Evolutionary conservation across 2,329 filamentous ascomycete species (phyloP).

Genomic region (Aspergillus quadrilineatus): DNA sequence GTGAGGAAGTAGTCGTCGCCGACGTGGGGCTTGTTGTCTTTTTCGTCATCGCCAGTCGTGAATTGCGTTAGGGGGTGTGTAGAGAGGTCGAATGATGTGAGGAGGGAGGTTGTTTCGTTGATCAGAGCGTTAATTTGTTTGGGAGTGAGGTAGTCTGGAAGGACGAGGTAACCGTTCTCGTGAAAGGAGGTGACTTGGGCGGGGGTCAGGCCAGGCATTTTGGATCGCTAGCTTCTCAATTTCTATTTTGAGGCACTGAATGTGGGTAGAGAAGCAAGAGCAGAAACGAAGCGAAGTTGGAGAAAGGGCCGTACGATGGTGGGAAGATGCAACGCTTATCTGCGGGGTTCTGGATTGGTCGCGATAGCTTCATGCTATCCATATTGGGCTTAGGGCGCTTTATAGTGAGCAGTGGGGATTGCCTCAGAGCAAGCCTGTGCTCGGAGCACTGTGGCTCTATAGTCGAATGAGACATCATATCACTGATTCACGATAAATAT

Average conservation of each 20-base stretch:
- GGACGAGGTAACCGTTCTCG: constrained; percentile 83
- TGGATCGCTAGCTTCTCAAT: neutral
- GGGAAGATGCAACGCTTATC: neutral
- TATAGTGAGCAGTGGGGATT: neutral
- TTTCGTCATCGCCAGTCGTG: constrained; percentile 72
- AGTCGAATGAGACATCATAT: neutral
- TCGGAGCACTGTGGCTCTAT: neutral
- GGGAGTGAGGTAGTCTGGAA: constrained; percentile 71
- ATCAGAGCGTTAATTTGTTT: constrained; percentile 68
- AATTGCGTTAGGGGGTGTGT: constrained; percentile 93
- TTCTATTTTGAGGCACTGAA: neutral
- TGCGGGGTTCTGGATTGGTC: neutral
- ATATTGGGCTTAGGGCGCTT: neutral
- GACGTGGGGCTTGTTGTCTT: constrained; percentile 63
- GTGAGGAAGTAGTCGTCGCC: constrained; percentile 92
- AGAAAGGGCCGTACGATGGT: neutral
- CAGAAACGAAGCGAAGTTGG: no score
- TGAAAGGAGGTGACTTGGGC: constrained; percentile 72
- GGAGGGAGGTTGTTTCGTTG: constrained; percentile 69
- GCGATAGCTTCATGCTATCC: constrained; percentile 3
- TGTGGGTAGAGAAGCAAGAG: neutral
- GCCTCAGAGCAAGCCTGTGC: neutral
- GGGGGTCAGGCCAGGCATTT: constrained; percentile 56
- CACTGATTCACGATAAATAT: neutral
- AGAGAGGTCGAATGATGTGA: constrained; percentile 72